Evolutionary conservation across 129 eudicot species (phyloP).

Genomic region (Lactuca saligna): DNA sequence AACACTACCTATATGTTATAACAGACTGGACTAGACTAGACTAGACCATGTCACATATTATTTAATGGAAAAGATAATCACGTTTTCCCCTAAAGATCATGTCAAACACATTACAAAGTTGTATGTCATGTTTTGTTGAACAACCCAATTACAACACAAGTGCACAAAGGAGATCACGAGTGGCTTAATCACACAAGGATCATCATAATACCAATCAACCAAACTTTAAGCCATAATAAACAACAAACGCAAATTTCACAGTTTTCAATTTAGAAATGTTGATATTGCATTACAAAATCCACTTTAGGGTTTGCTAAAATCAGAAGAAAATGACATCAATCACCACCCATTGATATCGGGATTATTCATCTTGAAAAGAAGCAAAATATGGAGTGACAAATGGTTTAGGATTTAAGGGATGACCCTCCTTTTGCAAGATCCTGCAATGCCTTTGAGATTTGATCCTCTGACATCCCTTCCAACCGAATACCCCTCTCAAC

Average conservation of each 20-base stretch:
- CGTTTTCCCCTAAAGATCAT: too few species aligned
- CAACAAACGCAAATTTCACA: too few species aligned
- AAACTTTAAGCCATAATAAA: background rate
- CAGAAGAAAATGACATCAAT: too few species aligned
- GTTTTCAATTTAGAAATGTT: background rate
- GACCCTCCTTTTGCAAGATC: conserved; percentile 69
- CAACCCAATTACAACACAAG: background rate
- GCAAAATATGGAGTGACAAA: background rate
- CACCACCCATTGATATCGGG: background rate
- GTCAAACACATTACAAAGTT: background rate
- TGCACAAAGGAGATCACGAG: background rate
- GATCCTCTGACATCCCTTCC: conserved; percentile 78
- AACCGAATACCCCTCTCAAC: conserved; percentile 83
- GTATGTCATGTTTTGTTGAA: background rate
- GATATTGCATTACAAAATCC: background rate
- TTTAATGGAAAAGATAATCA: too few species aligned
- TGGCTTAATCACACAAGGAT: background rate
- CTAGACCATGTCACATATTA: too few species aligned
- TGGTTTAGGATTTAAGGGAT: conserved; percentile 48
- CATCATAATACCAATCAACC: background rate
- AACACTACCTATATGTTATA: too few species aligned
- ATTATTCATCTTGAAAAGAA: conserved; percentile 30
- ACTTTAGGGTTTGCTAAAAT: background rate
- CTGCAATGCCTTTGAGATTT: conserved; percentile 70
- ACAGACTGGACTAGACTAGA: too few species aligned